Base-by-base conservation (phyloP, 306 rosid genomes). In the Adenanthera pavonina region DNA sequence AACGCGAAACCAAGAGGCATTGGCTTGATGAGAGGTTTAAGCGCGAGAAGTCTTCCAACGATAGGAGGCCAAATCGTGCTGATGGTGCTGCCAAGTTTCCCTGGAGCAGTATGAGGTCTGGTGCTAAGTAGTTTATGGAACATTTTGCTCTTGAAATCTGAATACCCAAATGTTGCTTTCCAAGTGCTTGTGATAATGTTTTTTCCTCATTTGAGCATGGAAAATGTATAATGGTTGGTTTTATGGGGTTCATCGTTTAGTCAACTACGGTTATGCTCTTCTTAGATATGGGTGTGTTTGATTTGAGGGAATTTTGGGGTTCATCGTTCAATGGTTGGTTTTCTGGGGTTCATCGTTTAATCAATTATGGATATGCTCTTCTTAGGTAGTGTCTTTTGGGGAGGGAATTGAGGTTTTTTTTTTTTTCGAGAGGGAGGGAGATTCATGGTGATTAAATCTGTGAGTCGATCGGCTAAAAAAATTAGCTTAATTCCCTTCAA, bases 1-100 rank as follows among this genome's bases (percentile, higher is more conserved):
- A 88, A 33, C 92, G 92, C 7, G 88, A 88, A 8, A 56, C 59
- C 8, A 89, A 75, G 88, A 78, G 60, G 78, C 98, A 95, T 76
- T 95, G 99, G 99, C 94, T 93, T 15, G 85, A 91, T 16, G 89
- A 88, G 49, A 83, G 64, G 73, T 17, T 13, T 36, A 75, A 52
- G 77, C 9, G 62, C 16, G 76, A 68, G 52, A 87, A 68, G 72
- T 75, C 73, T 13, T 78, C 76, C 11, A 33, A 67, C 17, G 80
- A 81, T 68, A 43, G 84, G 69, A 66, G 82, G 43, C 80, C 83
- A 6, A 78, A 69, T 69, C 78, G 79, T 20, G 51, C 35, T 14
- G 53, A 20, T 30, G 75, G 83, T 1, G 81, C 59, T 35, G 82
- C 15, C 6, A 20, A 25, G 52, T 47, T 30, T 33, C 41, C 74